phyloP scores from a whole-genome alignment of 2,329 filamentous ascomycete species.

The Sordariomycetes sp. region DNA sequence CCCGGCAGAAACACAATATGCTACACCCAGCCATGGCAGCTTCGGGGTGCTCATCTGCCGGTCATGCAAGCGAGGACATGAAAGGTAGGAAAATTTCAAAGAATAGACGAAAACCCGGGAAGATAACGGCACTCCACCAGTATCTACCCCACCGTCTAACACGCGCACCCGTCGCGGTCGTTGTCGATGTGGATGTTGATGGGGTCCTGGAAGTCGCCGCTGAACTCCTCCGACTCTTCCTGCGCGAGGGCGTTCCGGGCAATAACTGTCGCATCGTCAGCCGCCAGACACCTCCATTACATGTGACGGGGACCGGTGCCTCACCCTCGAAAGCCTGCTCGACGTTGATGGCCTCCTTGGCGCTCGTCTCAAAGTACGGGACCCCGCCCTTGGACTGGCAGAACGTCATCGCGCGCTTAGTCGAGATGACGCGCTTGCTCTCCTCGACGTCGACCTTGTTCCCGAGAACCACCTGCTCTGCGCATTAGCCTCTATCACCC shows the following conservation, averaged over 20 bases:
- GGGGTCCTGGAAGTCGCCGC: constrained; percentile 90
- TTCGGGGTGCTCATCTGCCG: not conserved
- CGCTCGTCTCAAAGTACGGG: constrained; percentile 97
- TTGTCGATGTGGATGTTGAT: constrained; percentile 97
- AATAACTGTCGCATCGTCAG: constrained; percentile 50
- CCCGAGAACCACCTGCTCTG: constrained; percentile 70
- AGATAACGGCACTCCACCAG: not conserved
- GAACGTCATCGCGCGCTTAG: constrained; percentile 92
- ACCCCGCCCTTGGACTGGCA: constrained; percentile 96
- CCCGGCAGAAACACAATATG: not conserved
- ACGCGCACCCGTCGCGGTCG: constrained; percentile 84
- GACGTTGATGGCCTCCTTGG: constrained; percentile 97
- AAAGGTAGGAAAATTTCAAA: not conserved
- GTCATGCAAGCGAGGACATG: not conserved
- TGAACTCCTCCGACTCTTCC: constrained; percentile 96
- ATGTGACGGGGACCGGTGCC: constrained; percentile 8
- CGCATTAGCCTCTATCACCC: not conserved
- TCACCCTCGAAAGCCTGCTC: constrained; percentile 64
- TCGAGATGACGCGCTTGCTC: constrained; percentile 92
- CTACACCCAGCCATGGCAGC: not conserved
- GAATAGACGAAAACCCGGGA: not conserved
- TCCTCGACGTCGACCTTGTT: constrained; percentile 99
- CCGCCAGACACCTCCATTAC: not conserved
- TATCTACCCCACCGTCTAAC: constrained; percentile 33
- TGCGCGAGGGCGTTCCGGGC: constrained; percentile 89